phyloP scores from a whole-genome alignment of 1,139 yeast genomes.

The Arxiozyma slooffiae region DNA sequence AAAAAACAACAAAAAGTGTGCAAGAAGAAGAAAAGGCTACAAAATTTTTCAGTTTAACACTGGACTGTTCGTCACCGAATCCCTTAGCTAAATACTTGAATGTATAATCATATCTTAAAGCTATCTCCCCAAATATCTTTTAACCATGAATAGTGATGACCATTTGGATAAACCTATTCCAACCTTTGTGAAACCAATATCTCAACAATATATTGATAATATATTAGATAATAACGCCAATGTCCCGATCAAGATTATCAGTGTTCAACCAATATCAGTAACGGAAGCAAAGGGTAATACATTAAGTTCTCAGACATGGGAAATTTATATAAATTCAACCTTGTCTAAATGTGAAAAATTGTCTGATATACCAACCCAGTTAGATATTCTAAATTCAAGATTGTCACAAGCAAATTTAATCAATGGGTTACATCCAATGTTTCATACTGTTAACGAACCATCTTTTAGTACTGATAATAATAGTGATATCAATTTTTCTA shows the following conservation, averaged over 20 bases:
- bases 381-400: conserved; percentile 22
- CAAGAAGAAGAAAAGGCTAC: background rate
- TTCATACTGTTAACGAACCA: conserved; percentile 14
- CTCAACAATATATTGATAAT: conserved; percentile 8
- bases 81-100: background rate
- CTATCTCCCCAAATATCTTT: background rate
- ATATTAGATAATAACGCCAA: conserved; percentile 9
- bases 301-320: conserved; percentile 18
- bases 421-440: conserved; percentile 7
- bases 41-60: background rate
- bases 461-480: conserved; percentile 4
- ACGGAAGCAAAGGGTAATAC: conserved; percentile 10
- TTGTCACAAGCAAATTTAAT: conserved; percentile 15
- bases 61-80: background rate
- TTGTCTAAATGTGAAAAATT: conserved; percentile 21
- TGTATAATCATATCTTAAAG: too few relatives aligned
- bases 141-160: background rate
- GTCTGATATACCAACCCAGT: conserved; percentile 20
- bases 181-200: conserved; percentile 1
- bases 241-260: conserved; percentile 18
- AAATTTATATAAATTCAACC: conserved; percentile 25
- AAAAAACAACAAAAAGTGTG: background rate
- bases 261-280: conserved; percentile 14
- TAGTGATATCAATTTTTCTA: conserved; percentile 5
- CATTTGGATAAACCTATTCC: background rate